Evolutionary conservation across 768 basidiomycete genomes (phyloP).

Genomic region (Mycena polygramma): DNA sequence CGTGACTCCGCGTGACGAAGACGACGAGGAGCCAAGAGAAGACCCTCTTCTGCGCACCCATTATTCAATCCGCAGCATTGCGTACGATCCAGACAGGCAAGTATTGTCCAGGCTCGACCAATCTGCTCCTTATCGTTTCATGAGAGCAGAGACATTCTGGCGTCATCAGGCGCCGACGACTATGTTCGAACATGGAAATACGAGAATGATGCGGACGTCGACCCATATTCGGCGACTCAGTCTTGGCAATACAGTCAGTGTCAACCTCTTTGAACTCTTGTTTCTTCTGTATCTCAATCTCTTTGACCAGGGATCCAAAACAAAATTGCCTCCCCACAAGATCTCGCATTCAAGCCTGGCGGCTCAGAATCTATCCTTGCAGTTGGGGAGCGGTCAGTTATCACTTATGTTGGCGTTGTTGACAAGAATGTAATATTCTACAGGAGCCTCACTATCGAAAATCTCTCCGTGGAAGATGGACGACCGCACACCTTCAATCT

Average conservation of each 20-base stretch:
- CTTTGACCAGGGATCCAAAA: constrained; percentile 42
- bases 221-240: background rate
- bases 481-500: constrained; percentile 33
- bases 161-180: constrained; percentile 19
- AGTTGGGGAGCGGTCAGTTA: constrained; percentile 54
- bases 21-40: constrained; percentile 22
- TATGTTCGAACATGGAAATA: constrained; percentile 25
- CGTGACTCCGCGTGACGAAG: background rate
- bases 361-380: constrained; percentile 51
- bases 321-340: constrained; percentile 48
- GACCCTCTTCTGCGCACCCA: constrained; percentile 50
- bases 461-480: constrained; percentile 16
- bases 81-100: constrained; percentile 65
- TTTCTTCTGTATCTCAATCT: background rate
- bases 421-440: background rate
- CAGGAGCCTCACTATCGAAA: constrained; percentile 26
- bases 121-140: background rate
- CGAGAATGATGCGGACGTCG: constrained; percentile 1
- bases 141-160: constrained; percentile 30
- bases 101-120: constrained; percentile 13
- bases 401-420: background rate
- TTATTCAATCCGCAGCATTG: constrained; percentile 69
- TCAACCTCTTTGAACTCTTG: background rate
- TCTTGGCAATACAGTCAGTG: constrained; percentile 17
- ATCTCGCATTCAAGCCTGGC: constrained; percentile 60